Evolutionary conservation across 2,329 filamentous ascomycete genomes (phyloP).

Genomic region (Trichoderma endophyticum): DNA sequence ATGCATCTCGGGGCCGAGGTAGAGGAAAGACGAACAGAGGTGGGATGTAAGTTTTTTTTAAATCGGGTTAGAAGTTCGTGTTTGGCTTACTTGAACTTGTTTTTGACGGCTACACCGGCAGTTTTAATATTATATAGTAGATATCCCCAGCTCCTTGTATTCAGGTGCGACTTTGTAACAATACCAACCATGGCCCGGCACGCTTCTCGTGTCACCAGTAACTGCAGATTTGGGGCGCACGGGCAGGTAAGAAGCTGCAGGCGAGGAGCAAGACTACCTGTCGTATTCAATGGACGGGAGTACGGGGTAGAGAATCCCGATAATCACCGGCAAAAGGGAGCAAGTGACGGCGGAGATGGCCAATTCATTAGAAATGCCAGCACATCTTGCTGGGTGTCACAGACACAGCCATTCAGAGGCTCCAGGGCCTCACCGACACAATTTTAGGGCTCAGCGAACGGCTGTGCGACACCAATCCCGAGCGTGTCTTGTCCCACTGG

Average conservation of each 20-base stretch:
- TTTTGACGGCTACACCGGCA: neutral
- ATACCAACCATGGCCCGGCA: neutral
- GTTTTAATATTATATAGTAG: neutral
- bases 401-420: constrained; percentile 8
- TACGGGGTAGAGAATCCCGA: neutral
- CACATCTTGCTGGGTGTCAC: constrained; percentile 5
- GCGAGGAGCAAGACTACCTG: neutral
- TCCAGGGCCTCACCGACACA: constrained; percentile 9
- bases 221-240: neutral
- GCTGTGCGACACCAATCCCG: constrained; percentile 1
- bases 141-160: neutral
- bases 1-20: constrained; percentile 17
- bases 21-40: constrained; percentile 15
- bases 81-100: neutral
- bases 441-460: constrained; percentile 1
- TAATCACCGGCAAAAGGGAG: neutral
- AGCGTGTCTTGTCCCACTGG: neutral
- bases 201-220: neutral
- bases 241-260: neutral
- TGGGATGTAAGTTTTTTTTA: neutral
- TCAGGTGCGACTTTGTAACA: neutral
- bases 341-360: neutral
- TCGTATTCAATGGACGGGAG: neutral
- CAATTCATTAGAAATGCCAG: constrained; percentile 6
- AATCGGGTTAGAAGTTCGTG: neutral